Percentiles rank a stretch among this genome's conserved stretches.
Conservation (phyloP, 179 eudicot genomes). For the Silene coronaria region DNA sequence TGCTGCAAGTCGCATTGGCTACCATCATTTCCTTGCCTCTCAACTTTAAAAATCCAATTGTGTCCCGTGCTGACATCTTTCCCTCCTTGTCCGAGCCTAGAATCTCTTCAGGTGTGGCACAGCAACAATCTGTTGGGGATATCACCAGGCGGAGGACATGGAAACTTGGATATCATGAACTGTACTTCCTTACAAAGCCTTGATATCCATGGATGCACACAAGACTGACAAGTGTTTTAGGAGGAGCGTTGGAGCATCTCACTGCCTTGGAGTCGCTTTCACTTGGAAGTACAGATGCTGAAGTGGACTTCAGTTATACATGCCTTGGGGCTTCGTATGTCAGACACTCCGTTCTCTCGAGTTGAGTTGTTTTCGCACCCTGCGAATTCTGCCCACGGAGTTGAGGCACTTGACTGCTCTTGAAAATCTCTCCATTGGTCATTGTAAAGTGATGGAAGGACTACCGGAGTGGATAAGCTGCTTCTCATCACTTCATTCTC, state of each 20-base stretch:
- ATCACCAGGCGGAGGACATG: neutral
- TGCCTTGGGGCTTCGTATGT: conserved; percentile 9
- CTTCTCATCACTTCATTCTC: conserved; percentile 12
- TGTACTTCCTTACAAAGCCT: neutral
- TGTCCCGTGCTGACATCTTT: neutral
- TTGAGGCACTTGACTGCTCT: conserved; percentile 16
- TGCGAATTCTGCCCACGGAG: conserved; percentile 8
- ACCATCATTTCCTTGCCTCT: conserved; percentile 11
- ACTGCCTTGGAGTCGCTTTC: neutral
- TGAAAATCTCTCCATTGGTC: neutral
- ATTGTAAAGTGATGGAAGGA: neutral
- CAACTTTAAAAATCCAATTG: neutral
- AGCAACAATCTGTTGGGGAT: neutral
- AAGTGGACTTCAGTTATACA: neutral
- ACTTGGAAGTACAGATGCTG: neutral
- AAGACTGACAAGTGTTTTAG: neutral
- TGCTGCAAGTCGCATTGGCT: neutral
- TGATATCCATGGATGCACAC: neutral
- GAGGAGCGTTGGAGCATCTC: conserved; percentile 10
- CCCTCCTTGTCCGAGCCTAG: conserved; percentile 9
- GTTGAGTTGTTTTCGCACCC: neutral
- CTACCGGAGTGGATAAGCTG: conserved; percentile 15
- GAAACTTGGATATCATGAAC: neutral
- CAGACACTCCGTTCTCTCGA: conserved; percentile 3
- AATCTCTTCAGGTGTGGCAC: neutral